These are phyloP conservation scores for Phytopythium helicoides DNA, from an alignment of 352 stramenopile genomes.

Conservation along the genomic window DNA sequence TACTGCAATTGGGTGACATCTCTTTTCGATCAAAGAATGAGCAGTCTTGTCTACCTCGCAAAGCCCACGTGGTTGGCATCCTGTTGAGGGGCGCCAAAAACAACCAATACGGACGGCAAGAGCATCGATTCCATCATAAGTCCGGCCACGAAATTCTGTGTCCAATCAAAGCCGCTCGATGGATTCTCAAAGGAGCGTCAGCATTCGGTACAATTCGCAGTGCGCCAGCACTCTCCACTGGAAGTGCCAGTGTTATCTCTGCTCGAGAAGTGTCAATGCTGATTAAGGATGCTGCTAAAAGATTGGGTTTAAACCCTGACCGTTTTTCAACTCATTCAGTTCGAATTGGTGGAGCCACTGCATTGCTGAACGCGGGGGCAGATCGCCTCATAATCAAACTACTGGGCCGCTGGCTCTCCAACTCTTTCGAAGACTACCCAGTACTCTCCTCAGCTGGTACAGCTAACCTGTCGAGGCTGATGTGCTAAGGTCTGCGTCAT, in stretches of 20 bases:
- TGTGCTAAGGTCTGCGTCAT: neutral
- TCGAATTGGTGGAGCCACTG: too few species aligned
- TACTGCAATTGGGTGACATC: conserved; percentile 8
- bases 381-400: conserved; percentile 10
- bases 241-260: neutral
- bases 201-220: neutral
- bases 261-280: neutral
- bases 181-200: neutral
- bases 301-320: neutral
- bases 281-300: neutral
- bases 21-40: neutral
- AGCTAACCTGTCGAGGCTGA: neutral
- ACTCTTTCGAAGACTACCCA: conserved; percentile 8
- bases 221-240: neutral
- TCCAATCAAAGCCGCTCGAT: conserved; percentile 1
- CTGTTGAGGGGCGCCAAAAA: conserved; percentile 5
- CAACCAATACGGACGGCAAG: conserved; percentile 7
- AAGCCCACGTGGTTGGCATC: neutral
- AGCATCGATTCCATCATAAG: conserved; percentile 2
- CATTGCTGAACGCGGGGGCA: conserved; percentile 4
- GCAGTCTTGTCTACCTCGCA: neutral
- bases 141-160: conserved; percentile 2
- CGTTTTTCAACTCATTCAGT: conserved; percentile 10
- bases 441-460: conserved; percentile 5
- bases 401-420: conserved; percentile 6